phyloP scores from a whole-genome alignment of 2,329 filamentous ascomycete species.

The Aspergillus japonicus region DNA sequence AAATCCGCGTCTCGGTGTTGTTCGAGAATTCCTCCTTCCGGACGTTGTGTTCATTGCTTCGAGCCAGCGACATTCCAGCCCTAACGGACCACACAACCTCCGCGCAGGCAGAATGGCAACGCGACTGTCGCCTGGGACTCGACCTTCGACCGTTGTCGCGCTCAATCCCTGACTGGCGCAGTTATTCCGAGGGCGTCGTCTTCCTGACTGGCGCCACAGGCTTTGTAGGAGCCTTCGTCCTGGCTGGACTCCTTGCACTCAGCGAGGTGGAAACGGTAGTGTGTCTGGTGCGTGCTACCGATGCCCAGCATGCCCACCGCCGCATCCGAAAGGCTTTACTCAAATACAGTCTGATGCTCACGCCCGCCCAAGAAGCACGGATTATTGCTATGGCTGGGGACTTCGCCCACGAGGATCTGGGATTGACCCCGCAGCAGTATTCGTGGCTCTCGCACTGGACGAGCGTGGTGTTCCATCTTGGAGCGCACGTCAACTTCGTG shows the following conservation, averaged over 20 bases:
- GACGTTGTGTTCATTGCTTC: constrained; percentile 7
- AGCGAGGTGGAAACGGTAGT: constrained; percentile 58
- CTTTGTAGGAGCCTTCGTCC: constrained; percentile 74
- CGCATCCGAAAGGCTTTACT: constrained; percentile 8
- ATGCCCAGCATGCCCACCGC: constrained; percentile 29
- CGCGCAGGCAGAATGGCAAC: constrained; percentile 17
- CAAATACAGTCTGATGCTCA: constrained; percentile 11
- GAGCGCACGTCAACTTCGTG: constrained; percentile 10
- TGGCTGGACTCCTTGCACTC: constrained; percentile 65
- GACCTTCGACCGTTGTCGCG: neutral
- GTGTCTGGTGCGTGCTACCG: constrained; percentile 68
- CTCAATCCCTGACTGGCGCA: neutral
- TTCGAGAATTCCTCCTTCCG: constrained; percentile 20
- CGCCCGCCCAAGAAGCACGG: constrained; percentile 11
- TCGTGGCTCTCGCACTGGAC: neutral
- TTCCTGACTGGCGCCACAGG: constrained; percentile 83
- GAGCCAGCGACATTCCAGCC: neutral
- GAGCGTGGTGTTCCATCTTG: constrained; percentile 11
- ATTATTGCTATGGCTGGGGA: constrained; percentile 52
- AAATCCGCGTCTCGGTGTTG: constrained; percentile 14
- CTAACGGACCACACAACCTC: neutral
- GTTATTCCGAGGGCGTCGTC: constrained; percentile 39
- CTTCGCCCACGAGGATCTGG: constrained; percentile 65
- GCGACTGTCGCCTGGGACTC: constrained; percentile 17
- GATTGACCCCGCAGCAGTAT: constrained; percentile 6